A percentile compares a stretch with the other conserved stretches of the same genome.
Conservation (phyloP, 352 stramenopile species). For the Globisporangium carolinianum region DNA sequence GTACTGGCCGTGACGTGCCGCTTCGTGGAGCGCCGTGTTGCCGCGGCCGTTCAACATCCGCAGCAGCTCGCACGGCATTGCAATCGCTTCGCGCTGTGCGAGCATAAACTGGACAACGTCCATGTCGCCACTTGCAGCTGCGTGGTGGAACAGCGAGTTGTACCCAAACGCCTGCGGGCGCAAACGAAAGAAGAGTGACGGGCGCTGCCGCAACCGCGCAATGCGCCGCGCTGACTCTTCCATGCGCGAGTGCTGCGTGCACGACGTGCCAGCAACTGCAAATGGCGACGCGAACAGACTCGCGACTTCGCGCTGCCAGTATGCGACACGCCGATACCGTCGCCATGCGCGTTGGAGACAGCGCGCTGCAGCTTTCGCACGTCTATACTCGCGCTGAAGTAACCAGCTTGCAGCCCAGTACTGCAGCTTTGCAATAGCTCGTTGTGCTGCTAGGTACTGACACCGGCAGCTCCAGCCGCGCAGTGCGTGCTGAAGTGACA, state of each 20-base stretch:
- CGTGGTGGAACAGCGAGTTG: constrained; percentile 71
- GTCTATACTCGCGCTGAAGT: constrained; percentile 34
- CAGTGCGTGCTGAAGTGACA: constrained; percentile 40
- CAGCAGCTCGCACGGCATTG: constrained; percentile 19
- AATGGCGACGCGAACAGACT: constrained; percentile 32
- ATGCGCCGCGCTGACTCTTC: constrained; percentile 66
- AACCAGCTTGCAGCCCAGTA: constrained; percentile 51
- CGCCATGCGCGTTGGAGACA: constrained; percentile 42
- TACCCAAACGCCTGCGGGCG: constrained; percentile 43
- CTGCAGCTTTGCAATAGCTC: constrained; percentile 29
- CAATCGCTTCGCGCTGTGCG: constrained; percentile 8
- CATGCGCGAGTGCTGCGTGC: constrained; percentile 52
- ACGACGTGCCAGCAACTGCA: constrained; percentile 15
- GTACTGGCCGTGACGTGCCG: constrained; percentile 51
- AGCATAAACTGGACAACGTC: constrained; percentile 79
- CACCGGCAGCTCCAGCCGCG: constrained; percentile 39
- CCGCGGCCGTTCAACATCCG: constrained; percentile 43
- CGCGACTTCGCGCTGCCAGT: constrained; percentile 40
- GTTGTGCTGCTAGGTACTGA: constrained; percentile 28
- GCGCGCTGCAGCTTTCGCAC: constrained; percentile 16
- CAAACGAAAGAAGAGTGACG: constrained; percentile 43
- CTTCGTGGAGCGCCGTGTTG: constrained; percentile 64
- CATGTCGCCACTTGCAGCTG: constrained; percentile 55
- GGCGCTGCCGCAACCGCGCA: constrained; percentile 33
- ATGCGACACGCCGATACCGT: constrained; percentile 21